phyloP scores from a whole-genome alignment of 2,329 filamentous ascomycete genomes.

The Fusarium sp. region DNA sequence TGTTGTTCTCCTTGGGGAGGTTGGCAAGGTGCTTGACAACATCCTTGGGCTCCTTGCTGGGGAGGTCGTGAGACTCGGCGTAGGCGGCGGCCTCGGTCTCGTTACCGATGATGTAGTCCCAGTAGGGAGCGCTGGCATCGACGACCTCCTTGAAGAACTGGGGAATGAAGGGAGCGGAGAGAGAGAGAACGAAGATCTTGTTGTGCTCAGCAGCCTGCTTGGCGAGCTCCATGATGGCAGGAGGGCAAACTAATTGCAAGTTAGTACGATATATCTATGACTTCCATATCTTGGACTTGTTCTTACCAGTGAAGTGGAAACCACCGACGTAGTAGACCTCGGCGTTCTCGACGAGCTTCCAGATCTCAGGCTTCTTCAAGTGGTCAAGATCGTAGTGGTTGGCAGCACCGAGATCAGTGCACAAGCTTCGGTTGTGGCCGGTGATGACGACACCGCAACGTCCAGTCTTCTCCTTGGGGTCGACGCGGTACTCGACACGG shows the following conservation, averaged over 20 bases:
- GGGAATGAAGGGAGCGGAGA: constrained; percentile 94
- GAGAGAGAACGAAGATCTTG: constrained; percentile 91
- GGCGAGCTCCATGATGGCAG: constrained; percentile 87
- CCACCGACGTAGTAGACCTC: constrained; percentile 93
- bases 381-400: constrained; percentile 98
- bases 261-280: constrained; percentile 15
- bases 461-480: constrained; percentile 83
- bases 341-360: constrained; percentile 88
- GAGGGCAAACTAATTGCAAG: constrained; percentile 73
- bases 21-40: constrained; percentile 87
- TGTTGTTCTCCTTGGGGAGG: constrained; percentile 89
- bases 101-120: constrained; percentile 96
- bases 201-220: constrained; percentile 88
- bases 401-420: constrained; percentile 93
- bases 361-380: constrained; percentile 89
- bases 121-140: constrained; percentile 86
- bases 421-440: constrained; percentile 92
- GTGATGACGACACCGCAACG: constrained; percentile 97
- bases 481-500: constrained; percentile 93
- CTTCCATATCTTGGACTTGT: neutral
- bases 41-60: constrained; percentile 79
- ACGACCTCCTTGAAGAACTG: constrained; percentile 98
- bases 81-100: constrained; percentile 93
- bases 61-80: constrained; percentile 80
- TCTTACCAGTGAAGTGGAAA: constrained; percentile 84